Evolutionary conservation across 2,329 filamentous ascomycete species (phyloP).

Genomic region (Scortechinia acanthostroma): DNA sequence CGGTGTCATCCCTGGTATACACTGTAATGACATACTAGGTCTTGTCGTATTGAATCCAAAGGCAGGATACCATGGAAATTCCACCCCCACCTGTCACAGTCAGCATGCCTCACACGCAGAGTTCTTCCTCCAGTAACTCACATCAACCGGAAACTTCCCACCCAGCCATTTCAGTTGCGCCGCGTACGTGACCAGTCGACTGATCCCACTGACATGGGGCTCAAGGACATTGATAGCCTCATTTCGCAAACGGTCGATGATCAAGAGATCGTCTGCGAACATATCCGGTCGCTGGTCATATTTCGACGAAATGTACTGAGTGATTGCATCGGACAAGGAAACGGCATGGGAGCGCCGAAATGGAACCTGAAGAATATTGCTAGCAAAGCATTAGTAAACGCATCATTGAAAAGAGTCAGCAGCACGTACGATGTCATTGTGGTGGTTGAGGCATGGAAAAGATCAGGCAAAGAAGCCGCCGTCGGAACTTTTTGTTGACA

Average conservation of each 20-base stretch:
- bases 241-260: slow-evolving; percentile 52
- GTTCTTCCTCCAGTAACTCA: slow-evolving; percentile 17
- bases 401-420: background rate
- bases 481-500: slow-evolving; percentile 1
- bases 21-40: slow-evolving; percentile 15
- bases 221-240: slow-evolving; percentile 59
- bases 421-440: slow-evolving; percentile 1
- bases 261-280: slow-evolving; percentile 55
- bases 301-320: slow-evolving; percentile 64
- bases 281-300: slow-evolving; percentile 69
- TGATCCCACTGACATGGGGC: slow-evolving; percentile 57
- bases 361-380: slow-evolving; percentile 41
- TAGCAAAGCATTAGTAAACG: background rate
- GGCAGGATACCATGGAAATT: slow-evolving; percentile 64
- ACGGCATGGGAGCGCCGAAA: slow-evolving; percentile 58
- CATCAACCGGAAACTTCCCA: slow-evolving; percentile 64
- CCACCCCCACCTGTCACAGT: slow-evolving; percentile 46
- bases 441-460: background rate
- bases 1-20: background rate
- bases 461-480: no score
- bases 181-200: slow-evolving; percentile 54
- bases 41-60: slow-evolving; percentile 53
- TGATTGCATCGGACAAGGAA: slow-evolving; percentile 54
- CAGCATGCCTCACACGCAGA: slow-evolving; percentile 4
- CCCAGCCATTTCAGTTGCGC: slow-evolving; percentile 63